Percentiles rank a stretch among this genome's conserved stretches.
Conservation (phyloP, 2,329 filamentous ascomycete species). For the Penicillium sp. region DNA sequence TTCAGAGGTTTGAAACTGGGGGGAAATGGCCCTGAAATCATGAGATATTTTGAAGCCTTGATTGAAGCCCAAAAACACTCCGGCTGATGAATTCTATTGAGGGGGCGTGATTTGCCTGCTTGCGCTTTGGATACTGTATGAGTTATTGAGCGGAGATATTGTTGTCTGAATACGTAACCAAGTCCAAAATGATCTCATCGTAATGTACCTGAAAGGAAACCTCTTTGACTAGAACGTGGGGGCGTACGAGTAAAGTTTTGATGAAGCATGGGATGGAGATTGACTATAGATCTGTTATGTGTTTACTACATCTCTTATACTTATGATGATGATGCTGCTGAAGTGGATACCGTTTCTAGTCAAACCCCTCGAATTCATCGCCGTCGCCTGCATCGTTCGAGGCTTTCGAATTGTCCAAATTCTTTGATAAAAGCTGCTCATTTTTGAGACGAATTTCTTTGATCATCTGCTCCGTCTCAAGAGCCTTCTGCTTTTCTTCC, state of each 20-base stretch:
- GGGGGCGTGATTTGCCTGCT: neutral
- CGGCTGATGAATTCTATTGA: too few species aligned
- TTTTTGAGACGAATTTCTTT: conserved; percentile 67
- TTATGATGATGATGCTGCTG: neutral
- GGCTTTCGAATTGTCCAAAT: conserved; percentile 29
- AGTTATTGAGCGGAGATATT: neutral
- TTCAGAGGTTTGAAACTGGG: too few species aligned
- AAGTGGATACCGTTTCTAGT: conserved; percentile 27
- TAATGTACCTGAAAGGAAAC: neutral
- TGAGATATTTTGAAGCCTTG: too few species aligned
- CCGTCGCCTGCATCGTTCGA: conserved; percentile 25
- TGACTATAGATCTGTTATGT: too few species aligned
- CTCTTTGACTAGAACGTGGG: neutral
- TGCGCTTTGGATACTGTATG: too few species aligned
- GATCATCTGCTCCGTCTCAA: conserved; percentile 69
- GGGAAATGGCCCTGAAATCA: too few species aligned
- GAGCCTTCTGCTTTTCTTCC: conserved; percentile 68
- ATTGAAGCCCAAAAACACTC: too few species aligned
- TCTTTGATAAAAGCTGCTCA: conserved; percentile 34
- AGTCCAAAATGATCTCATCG: neutral
- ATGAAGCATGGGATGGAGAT: too few species aligned
- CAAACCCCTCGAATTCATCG: conserved; percentile 67
- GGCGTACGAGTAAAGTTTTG: too few species aligned
- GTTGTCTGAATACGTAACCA: neutral
- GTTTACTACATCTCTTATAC: too few species aligned